A percentile compares a stretch with the other conserved stretches of the same genome.
phyloP scores from a whole-genome alignment of 176 grass and related monocot genomes.

The Dactylis glomerata region DNA sequence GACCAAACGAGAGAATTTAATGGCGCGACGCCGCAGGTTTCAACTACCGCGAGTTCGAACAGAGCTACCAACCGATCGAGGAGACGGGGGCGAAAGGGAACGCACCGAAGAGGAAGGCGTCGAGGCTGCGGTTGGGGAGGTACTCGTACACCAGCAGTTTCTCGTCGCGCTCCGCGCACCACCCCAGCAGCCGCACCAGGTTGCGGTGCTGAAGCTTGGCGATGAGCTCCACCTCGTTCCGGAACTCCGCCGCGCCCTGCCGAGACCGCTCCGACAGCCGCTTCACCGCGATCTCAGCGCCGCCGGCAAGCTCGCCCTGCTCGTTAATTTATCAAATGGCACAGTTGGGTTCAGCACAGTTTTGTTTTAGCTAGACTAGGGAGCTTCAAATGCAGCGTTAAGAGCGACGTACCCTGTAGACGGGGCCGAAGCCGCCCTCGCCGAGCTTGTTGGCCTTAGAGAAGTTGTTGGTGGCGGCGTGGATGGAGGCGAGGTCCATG shows the following conservation, averaged over 20 bases:
- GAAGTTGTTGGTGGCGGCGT: slow-evolving; percentile 74
- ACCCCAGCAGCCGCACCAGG: slow-evolving; percentile 77
- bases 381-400: neutral
- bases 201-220: slow-evolving; percentile 96
- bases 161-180: slow-evolving; percentile 78
- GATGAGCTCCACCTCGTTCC: slow-evolving; percentile 88
- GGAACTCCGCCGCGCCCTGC: slow-evolving; percentile 74
- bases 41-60: neutral
- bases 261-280: slow-evolving; percentile 68
- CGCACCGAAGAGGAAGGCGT: slow-evolving; percentile 78
- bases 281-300: slow-evolving; percentile 74
- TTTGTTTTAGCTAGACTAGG: neutral
- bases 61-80: neutral
- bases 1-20: neutral
- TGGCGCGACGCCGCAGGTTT: neutral
- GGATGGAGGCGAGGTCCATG: slow-evolving; percentile 67
- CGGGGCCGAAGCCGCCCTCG: slow-evolving; percentile 88
- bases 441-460: slow-evolving; percentile 84
- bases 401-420: slow-evolving; percentile 47
- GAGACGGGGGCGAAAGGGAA: no score
- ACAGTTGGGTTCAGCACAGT: neutral
- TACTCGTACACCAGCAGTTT: slow-evolving; percentile 92
- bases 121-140: slow-evolving; percentile 83
- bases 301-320: slow-evolving; percentile 57
- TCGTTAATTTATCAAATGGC: neutral